Evolutionary conservation across 352 stramenopile species (phyloP).

Genomic region (Pythium vanterpoolii): DNA sequence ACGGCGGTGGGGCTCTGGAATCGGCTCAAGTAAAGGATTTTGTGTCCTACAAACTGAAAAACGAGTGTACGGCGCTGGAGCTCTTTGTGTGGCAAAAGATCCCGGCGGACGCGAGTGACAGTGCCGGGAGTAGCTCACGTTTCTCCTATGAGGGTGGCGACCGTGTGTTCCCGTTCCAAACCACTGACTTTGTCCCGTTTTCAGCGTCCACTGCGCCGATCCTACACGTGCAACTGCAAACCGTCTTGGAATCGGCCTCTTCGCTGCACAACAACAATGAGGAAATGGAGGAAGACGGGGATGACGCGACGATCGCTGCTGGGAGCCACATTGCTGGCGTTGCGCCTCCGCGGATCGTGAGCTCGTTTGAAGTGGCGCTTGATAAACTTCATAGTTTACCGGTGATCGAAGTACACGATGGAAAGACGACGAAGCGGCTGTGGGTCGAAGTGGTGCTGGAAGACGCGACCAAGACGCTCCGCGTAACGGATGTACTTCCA

Average conservation of each 20-base stretch:
- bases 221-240: conserved; percentile 75
- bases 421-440: conserved; percentile 52
- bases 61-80: conserved; percentile 75
- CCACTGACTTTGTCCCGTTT: conserved; percentile 79
- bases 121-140: conserved; percentile 22
- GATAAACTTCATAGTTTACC: conserved; percentile 80
- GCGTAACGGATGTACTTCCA: conserved; percentile 79
- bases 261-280: conserved; percentile 12
- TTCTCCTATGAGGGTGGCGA: conserved; percentile 60
- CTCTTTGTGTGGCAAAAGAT: conserved; percentile 84
- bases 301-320: background rate
- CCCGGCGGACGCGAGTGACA: conserved; percentile 44
- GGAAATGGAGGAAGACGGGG: conserved; percentile 16
- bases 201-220: conserved; percentile 57
- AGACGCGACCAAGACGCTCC: conserved; percentile 74
- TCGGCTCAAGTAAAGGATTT: conserved; percentile 47
- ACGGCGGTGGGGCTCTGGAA: conserved; percentile 2
- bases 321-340: conserved; percentile 3
- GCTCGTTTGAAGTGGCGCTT: conserved; percentile 76
- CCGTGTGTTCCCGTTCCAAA: conserved; percentile 68
- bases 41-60: conserved; percentile 78
- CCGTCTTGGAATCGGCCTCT: conserved; percentile 41
- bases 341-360: conserved; percentile 37
- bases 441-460: conserved; percentile 80
- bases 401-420: conserved; percentile 72